Percentiles rank a stretch among this genome's conserved stretches.
Conservation (phyloP, 2,329 filamentous ascomycete species). For the Nemania sp. region DNA sequence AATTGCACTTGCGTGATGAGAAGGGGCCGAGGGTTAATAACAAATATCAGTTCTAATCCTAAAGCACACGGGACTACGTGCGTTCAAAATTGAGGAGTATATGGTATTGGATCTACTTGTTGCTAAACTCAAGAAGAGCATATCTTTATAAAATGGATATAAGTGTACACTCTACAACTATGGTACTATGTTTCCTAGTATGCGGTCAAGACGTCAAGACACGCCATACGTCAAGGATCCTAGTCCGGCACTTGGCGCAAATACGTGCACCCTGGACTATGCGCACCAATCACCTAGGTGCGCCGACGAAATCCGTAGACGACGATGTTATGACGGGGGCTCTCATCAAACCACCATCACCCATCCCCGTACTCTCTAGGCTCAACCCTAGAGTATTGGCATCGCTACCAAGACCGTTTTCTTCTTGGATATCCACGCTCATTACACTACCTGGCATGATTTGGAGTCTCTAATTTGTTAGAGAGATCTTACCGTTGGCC, state of each 20-base stretch:
- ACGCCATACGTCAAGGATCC: constrained; percentile 2
- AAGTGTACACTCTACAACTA: neutral
- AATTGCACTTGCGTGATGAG: too few relatives aligned
- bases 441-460: constrained; percentile 4
- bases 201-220: neutral
- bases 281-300: constrained; percentile 33
- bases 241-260: constrained; percentile 20
- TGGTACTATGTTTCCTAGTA: neutral
- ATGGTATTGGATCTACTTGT: too few relatives aligned
- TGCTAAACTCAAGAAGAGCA: too few relatives aligned
- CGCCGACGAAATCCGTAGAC: neutral
- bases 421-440: neutral
- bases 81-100: too few relatives aligned
- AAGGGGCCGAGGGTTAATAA: too few relatives aligned
- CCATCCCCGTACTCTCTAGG: constrained; percentile 18
- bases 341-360: constrained; percentile 12
- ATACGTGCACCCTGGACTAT: constrained; percentile 9
- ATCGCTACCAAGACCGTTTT: constrained; percentile 9
- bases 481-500: neutral
- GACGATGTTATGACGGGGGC: constrained; percentile 7
- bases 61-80: too few relatives aligned
- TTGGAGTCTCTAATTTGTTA: constrained; percentile 24
- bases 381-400: constrained; percentile 17
- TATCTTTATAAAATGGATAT: too few relatives aligned
- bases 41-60: too few relatives aligned